phyloP scores from a whole-genome alignment of 139 green algal species.

The Microglena sp. region DNA sequence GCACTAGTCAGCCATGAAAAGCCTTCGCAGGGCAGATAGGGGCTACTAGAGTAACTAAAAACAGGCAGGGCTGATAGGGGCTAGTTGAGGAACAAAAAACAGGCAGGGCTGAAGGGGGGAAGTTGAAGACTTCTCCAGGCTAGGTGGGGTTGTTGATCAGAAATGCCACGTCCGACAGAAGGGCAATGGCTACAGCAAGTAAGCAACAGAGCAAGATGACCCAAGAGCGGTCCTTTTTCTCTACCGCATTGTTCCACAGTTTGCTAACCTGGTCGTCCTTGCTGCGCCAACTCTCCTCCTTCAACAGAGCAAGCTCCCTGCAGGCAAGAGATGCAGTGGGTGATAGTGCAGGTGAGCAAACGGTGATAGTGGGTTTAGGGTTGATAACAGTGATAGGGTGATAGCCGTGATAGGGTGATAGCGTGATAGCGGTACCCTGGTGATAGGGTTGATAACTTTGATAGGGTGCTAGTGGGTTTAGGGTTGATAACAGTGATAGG shows the following conservation, averaged over 20 bases:
- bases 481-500: not conserved
- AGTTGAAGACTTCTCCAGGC: no score
- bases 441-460: not conserved
- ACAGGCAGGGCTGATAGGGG: no score
- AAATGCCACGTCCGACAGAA: constrained; percentile 66
- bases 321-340: no score
- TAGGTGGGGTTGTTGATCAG: no score
- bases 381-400: not conserved
- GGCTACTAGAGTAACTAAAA: no score
- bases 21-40: no score
- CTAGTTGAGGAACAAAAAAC: no score
- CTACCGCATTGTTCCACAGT: constrained; percentile 51
- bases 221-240: constrained; percentile 57
- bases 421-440: not conserved
- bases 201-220: constrained; percentile 63
- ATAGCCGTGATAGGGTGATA: no score
- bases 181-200: constrained; percentile 38
- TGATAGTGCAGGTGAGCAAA: not conserved
- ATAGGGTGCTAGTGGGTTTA: not conserved
- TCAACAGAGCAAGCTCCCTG: constrained; percentile 47
- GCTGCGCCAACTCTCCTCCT: constrained; percentile 49
- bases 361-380: not conserved
- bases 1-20: no score
- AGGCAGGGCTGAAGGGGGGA: no score
- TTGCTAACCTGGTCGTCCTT: constrained; percentile 59